A percentile compares a stretch with the other conserved stretches of the same genome.
Conservation (phyloP, 2,329 filamentous ascomycete species). For the Calonectria multiphialidica region DNA sequence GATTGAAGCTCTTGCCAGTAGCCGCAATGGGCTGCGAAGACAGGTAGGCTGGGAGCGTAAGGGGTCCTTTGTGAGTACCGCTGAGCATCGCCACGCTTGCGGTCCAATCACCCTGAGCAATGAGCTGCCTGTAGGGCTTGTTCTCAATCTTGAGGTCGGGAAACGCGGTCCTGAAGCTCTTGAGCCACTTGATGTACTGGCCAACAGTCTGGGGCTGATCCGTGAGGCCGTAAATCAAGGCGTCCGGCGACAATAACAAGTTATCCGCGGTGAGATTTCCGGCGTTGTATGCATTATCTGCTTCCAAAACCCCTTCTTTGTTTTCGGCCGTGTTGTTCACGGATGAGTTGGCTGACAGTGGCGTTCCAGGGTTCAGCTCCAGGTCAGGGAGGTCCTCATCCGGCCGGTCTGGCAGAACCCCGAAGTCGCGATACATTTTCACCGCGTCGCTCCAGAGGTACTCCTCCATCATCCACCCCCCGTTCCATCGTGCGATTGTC, state of each 20-base stretch:
- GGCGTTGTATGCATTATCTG: background rate
- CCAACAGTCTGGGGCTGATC: background rate
- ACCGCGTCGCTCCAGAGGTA: constrained; percentile 4
- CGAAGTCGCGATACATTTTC: background rate
- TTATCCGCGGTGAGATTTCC: background rate
- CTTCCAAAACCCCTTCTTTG: background rate
- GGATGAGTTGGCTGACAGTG: background rate
- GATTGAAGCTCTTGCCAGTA: background rate
- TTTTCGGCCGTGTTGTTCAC: background rate
- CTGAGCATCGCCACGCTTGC: background rate
- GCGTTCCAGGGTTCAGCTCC: background rate
- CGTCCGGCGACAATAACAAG: background rate
- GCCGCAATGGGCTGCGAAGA: background rate
- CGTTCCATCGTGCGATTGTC: constrained; percentile 9
- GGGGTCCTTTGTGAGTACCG: background rate
- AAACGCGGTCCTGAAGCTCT: background rate
- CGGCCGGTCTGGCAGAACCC: background rate
- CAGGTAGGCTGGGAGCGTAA: background rate
- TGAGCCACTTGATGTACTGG: background rate
- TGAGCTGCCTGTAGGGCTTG: background rate
- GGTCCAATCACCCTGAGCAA: constrained; percentile 12
- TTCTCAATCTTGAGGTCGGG: constrained; percentile 1
- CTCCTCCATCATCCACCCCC: constrained; percentile 4
- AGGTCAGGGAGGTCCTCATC: background rate
- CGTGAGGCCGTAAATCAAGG: background rate